These are phyloP conservation scores for Podospora australis DNA, from an alignment of 495 filamentous ascomycete species.

Conservation along the genomic window DNA sequence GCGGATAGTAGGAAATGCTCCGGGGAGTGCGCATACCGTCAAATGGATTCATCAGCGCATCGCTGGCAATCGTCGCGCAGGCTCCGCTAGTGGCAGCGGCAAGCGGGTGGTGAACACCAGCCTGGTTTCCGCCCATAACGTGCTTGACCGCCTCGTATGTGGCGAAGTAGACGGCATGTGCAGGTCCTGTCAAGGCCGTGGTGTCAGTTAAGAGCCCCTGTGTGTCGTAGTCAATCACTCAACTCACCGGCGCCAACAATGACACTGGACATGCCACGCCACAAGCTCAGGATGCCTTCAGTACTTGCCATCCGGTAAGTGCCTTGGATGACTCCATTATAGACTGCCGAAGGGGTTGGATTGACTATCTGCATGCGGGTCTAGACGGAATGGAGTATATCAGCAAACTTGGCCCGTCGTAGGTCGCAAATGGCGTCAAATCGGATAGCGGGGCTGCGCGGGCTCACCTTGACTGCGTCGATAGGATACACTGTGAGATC, in stretches of 20 bases:
- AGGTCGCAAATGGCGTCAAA: neutral
- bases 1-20: constrained; percentile 1
- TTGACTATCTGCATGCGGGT: constrained; percentile 97
- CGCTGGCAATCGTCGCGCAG: constrained; percentile 89
- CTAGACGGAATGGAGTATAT: constrained; percentile 41
- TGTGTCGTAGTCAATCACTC: neutral
- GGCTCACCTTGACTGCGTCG: constrained; percentile 88
- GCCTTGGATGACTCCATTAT: constrained; percentile 86
- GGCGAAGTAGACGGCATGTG: constrained; percentile 96
- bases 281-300: constrained; percentile 85
- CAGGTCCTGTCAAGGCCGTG: constrained; percentile 59
- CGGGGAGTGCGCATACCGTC: no score
- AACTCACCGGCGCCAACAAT: constrained; percentile 84
- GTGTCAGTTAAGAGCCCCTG: constrained; percentile 15
- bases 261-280: constrained; percentile 95
- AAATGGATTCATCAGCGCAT: constrained; percentile 99
- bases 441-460: neutral
- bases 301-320: constrained; percentile 83
- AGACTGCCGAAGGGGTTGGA: constrained; percentile 75
- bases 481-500: constrained; percentile 97
- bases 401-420: constrained; percentile 14
- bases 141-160: constrained; percentile 98
- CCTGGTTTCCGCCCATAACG: constrained; percentile 83
- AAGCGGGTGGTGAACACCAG: constrained; percentile 83
- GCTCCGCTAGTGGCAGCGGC: constrained; percentile 90